Evolutionary conservation across 257 asterid species (phyloP), one percentile per base, ranked within the genome.

Genomic region (Fraxinus anomala): DNA sequence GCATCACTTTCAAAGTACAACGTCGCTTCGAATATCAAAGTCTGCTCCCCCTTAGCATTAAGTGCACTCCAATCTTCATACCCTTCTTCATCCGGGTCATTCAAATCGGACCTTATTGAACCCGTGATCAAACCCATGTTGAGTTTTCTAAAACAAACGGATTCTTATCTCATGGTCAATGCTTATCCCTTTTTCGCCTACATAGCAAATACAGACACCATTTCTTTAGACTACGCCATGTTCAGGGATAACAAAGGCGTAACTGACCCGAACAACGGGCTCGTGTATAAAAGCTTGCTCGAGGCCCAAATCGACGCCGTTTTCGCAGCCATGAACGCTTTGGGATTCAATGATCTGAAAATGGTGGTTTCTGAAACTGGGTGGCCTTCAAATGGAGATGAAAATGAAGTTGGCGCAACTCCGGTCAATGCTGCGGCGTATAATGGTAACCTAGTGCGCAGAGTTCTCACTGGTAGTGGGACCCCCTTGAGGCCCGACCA

Each of bases 221-320:
- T 92, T 8, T 85, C 96, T 0, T 42, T 89, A 0, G 90, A 92
- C 37, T 92, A 92, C 79, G 89, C 94, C 2, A 28, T 92, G 80
- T 84, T 88, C 31, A 68, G 88, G 8, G 77, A 82, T 28, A 88
- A 85, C 34, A 40, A 81, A 12, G 90, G 92, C 30, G 85, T 73
- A 42, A 71, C 79, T 0, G 96, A 92, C 37, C 80, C 96, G 0
- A 86, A 86, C 10, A 92, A 84, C 65, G 96, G 96, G 9, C 87
- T 89, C 0, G 88, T 89, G 9, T 90, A 92, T 56, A 87, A 87
- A 13, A 85, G 84, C 82, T 80, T 92, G 1, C 78, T 92, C 0
- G 97, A 92, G 0, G 96, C 97, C 71, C 97, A 92, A 59, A 39
- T 89, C 39, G 96, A 92, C 85, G 96, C 96, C 39, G 97, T 90